Base-by-base conservation (phyloP, 768 basidiomycete genomes). In the Tephrocybe sp. region DNA sequence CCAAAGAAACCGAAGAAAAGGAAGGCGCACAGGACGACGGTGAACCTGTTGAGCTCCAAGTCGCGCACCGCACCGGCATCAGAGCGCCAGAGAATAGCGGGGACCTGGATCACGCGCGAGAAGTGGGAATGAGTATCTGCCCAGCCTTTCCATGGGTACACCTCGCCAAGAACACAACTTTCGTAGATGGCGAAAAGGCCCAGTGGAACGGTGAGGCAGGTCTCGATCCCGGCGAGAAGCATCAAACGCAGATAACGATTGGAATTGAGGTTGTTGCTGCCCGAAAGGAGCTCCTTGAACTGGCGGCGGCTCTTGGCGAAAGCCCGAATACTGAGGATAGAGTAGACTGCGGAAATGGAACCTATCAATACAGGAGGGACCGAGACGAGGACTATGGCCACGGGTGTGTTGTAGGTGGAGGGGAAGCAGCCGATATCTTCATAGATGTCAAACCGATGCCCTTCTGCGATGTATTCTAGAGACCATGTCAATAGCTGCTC, bases 1-100 rank as follows among this genome's bases (percentile, higher is more conserved):
- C 81, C 82, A 58, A 85, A 85, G 64, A 81, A 75, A 7, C 58
- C 56, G 55, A 85, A 85, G 66, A 83, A 83, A 14, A 73, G 4
- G 40, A 80, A 64, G 1, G 76, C 73, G 42, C 69, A 73, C 9
- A 72, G 10, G 42, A 74, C 62, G 1, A 53, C 51, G 0, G 61
- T 36, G 77, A 81, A 81, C 7, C 79, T 70, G 1, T 62, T 57
- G 20, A 71, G 30, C 58, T 79, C 71, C 2, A 76, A 2, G 0
- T 52, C 14, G 3, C 57, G 24, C 0, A 62, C 58, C 4, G 37
- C 0, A 1, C 0, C 2, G 53, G 64, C 30, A 40, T 44, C 0
- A 21, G 45, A 24, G 67, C 57, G 65, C 81, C 80, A 84, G 5
- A 68, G 0, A 14, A 70, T 24, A 0, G 71, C 51, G 4, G 79